These are phyloP conservation scores for Ascochyta pisi DNA, from an alignment of 2,329 filamentous ascomycete species.

Conservation along the genomic window DNA sequence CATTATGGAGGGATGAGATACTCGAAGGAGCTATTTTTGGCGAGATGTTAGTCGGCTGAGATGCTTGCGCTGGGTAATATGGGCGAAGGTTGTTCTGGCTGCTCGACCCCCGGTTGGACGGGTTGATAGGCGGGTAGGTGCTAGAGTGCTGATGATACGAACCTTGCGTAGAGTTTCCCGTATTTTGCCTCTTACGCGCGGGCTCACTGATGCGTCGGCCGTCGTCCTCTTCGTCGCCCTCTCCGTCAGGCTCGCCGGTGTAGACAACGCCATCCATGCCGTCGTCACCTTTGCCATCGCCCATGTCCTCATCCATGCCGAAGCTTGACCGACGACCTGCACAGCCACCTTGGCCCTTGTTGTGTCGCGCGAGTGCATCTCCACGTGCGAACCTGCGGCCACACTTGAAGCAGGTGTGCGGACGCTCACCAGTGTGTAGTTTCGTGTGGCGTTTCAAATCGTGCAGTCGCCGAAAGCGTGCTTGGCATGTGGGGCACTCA, in stretches of 20 bases:
- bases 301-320: conserved; percentile 75
- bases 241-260: conserved; percentile 62
- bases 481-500: conserved; percentile 89
- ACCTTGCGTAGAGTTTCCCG: conserved; percentile 59
- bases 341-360: conserved; percentile 93
- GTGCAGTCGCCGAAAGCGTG: conserved; percentile 89
- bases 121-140: conserved; percentile 76
- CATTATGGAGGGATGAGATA: conserved; percentile 46
- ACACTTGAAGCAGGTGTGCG: conserved; percentile 93
- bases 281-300: conserved; percentile 59
- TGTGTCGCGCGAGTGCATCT: conserved; percentile 92
- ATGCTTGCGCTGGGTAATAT: conserved; percentile 46
- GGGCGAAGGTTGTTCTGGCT: conserved; percentile 42
- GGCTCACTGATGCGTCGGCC: conserved; percentile 71
- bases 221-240: conserved; percentile 60
- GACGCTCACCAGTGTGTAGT: conserved; percentile 93
- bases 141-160: conserved; percentile 71
- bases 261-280: conserved; percentile 71
- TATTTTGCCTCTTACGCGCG: conserved; percentile 72
- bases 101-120: conserved; percentile 43
- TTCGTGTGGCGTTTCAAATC: conserved; percentile 97
- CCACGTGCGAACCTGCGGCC: conserved; percentile 93
- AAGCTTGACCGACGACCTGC: conserved; percentile 90
- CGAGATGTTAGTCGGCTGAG: conserved; percentile 50
- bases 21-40: conserved; percentile 47